Evolutionary conservation across 352 stramenopile genomes (phyloP), one percentile per base, ranked within the genome.

Genomic region (Plasmopara muralis): DNA sequence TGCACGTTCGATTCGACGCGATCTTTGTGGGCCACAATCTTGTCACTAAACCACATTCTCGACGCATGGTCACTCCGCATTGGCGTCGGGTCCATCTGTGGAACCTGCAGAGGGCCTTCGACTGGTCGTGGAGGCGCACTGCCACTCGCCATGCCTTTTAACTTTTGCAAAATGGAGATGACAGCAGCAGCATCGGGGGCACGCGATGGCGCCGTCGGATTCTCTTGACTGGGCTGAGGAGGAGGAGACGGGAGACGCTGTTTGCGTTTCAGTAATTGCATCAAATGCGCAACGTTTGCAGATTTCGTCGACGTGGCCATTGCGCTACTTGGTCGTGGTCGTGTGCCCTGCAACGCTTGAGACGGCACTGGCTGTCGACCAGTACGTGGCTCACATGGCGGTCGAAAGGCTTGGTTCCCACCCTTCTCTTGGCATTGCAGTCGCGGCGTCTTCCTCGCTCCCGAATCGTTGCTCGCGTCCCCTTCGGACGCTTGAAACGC

Each of bases 41-140:
- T 88, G 58, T 91, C 78, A 38, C 80, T 91, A 54, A 91, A 89
- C 77, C 77, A 91, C 78, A 91, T 88, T 30, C 77, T 72, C n/a
- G 77, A 89, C 13, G 74, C 64, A 50, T 76, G 68, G 50, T 73
- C 71, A 39, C 9, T 76, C 12, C 28, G 25, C 25, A 57, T 35
- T 3, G 53, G 57, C 28, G 35, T 44, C 47, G 55, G 51, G 33
- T 60, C 44, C 43, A 47, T 55, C 46, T 55, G 47, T 9, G 14
- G 54, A 3, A 49, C 43, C 28, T 56, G 68, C 9, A 41, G 48
- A 1, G 53, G 25, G 0, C 10, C 10, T 35, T 35, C 31, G 1
- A 15, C 33, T 9, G 49, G 38, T 25, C 40, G 47, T 5, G 65
- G 51, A 10, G 55, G 44, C 53, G 52, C 16, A 13, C 35, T 33